Conservation (phyloP, 2,329 filamentous ascomycete species). For the Annulohypoxylon truncatum region DNA sequence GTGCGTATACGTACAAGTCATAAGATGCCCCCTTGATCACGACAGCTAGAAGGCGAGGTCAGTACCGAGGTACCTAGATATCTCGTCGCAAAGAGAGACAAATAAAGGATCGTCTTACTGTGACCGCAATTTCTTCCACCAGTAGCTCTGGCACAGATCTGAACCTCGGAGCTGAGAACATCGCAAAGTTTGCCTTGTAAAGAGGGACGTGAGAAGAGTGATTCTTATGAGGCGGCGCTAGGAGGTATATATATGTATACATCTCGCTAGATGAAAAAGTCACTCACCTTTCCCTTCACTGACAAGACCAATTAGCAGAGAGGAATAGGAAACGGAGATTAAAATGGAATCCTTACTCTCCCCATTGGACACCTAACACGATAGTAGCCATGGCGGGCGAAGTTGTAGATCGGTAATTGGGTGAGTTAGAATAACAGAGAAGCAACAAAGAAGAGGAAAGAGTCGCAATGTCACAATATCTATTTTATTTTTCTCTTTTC, state of each 20-base stretch:
- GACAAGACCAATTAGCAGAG: slow-evolving; percentile 23
- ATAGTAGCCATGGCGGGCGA: slow-evolving; percentile 32
- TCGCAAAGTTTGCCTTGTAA: slow-evolving; percentile 35
- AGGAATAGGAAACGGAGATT: not conserved
- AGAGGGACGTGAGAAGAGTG: slow-evolving; percentile 13
- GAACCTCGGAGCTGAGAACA: slow-evolving; percentile 32
- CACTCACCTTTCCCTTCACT: slow-evolving; percentile 37
- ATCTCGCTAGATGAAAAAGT: not conserved
- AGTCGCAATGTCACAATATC: slow-evolving; percentile 16
- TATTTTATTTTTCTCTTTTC: slow-evolving; percentile 13
- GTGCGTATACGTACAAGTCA: slow-evolving; percentile 25
- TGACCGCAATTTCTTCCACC: slow-evolving; percentile 35
- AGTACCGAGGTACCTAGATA: not conserved
- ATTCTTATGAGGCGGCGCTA: not conserved
- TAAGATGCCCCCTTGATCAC: slow-evolving; percentile 28
- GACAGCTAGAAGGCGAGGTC: slow-evolving; percentile 14
- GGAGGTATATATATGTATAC: not conserved
- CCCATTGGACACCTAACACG: slow-evolving; percentile 36
- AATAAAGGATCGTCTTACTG: slow-evolving; percentile 16
- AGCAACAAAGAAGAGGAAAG: slow-evolving; percentile 1
- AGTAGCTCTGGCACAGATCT: slow-evolving; percentile 35
- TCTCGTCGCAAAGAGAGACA: not conserved
- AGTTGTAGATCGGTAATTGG: not conserved
- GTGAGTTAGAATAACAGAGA: not conserved
- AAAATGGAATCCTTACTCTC: slow-evolving; percentile 30